A percentile compares a stretch with the other conserved stretches of the same genome.
phyloP scores from a whole-genome alignment of 257 asterid genomes.

The Lantana camara region DNA sequence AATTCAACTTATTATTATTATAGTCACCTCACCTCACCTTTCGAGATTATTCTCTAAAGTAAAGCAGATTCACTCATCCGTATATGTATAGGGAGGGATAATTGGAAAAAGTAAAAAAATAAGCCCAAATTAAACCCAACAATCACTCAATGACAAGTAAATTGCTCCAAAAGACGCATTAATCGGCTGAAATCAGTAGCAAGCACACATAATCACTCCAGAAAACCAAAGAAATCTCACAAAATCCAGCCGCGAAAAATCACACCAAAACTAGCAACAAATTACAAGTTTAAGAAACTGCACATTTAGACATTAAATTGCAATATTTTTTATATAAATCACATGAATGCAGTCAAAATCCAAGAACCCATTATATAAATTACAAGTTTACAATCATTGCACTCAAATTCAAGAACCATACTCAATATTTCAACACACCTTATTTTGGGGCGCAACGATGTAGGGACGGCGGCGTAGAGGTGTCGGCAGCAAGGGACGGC shows the following conservation, averaged over 20 bases:
- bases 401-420: too few species aligned
- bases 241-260: slow-evolving; percentile 18
- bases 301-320: too few species aligned
- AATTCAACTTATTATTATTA: too few species aligned
- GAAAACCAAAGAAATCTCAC: slow-evolving; percentile 17
- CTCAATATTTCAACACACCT: too few species aligned
- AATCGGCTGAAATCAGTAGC: neutral
- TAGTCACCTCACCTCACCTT: slow-evolving; percentile 11
- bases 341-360: too few species aligned
- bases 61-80: neutral
- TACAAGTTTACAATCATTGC: too few species aligned
- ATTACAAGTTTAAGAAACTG: too few species aligned
- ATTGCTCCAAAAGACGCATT: neutral
- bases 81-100: neutral
- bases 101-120: neutral
- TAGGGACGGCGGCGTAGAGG: too few species aligned
- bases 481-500: too few species aligned
- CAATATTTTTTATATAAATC: too few species aligned
- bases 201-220: neutral
- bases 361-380: too few species aligned
- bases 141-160: slow-evolving; percentile 22
- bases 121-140: neutral
- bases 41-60: slow-evolving; percentile 8
- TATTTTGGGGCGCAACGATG: too few species aligned
- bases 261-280: slow-evolving; percentile 1